A percentile compares a stretch with the other conserved stretches of the same genome.
phyloP scores from a whole-genome alignment of 192 early-diverging fungal species.

The Lunasporangiospora selenospora region DNA sequence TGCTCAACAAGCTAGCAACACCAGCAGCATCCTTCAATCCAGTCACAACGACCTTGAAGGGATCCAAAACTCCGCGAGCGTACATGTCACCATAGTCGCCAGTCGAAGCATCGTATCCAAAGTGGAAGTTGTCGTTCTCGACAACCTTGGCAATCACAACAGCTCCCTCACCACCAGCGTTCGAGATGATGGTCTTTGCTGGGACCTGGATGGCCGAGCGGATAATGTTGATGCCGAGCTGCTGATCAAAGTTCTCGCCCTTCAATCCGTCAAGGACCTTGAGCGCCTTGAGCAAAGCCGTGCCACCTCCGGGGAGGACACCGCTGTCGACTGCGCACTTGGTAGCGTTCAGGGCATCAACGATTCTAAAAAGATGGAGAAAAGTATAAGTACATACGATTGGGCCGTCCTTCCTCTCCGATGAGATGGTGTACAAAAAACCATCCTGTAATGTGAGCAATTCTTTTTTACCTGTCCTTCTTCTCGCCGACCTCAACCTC shows the following conservation, averaged over 20 bases:
- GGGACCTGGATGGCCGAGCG: constrained; percentile 93
- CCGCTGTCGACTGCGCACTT: constrained; percentile 99
- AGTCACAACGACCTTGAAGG: constrained; percentile 99
- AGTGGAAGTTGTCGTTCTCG: constrained; percentile 88
- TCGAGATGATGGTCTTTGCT: constrained; percentile 93
- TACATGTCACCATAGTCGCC: constrained; percentile 98
- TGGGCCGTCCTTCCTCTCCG: no score
- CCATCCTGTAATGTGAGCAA: neutral
- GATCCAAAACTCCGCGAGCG: constrained; percentile 96
- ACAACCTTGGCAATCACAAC: constrained; percentile 97
- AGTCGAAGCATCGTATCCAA: constrained; percentile 91
- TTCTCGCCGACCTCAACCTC: constrained; percentile 99
- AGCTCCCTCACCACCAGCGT: constrained; percentile 97
- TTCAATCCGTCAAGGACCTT: constrained; percentile 82
- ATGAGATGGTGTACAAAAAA: no score
- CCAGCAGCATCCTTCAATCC: constrained; percentile 96
- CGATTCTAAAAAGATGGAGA: constrained; percentile 61
- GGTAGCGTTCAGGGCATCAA: constrained; percentile 98
- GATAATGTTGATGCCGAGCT: constrained; percentile 97
- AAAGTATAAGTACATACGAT: neutral
- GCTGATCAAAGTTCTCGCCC: constrained; percentile 99
- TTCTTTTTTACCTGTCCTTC: constrained; percentile 84
- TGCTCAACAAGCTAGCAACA: constrained; percentile 96
- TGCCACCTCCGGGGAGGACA: constrained; percentile 98
- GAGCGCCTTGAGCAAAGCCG: constrained; percentile 94